Evolutionary conservation across 2,329 filamentous ascomycete genomes (phyloP), one percentile per base, ranked within the genome.

Genomic region (Aspergillus brunneoviolaceus): DNA sequence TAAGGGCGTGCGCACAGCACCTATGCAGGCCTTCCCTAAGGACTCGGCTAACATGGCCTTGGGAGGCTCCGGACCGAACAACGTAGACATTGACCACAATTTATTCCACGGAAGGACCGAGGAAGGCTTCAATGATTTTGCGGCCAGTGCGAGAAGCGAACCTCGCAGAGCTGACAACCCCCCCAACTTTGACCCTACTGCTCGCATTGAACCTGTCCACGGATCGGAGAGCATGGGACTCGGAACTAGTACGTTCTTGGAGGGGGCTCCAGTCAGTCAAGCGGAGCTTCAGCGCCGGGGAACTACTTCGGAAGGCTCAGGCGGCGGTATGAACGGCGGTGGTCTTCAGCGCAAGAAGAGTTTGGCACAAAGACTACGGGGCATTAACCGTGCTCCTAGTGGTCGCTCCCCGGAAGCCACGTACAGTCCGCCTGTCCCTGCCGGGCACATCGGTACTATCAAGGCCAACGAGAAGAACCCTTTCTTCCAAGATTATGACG

Each of bases 11-110:
- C 87, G 88, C 61, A 87, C 90, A 57, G 92, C 95, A 6, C 95
- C 95, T 0, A 97, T 99, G 92, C 89, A 96, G 74, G 95, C 95
- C 2, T 99, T 98, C 77, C 92, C 95, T 23, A 91, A 91, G 70
- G 92, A 90, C 69, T 97, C 92, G 1, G 85, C 90, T 62, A 99
- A 99, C 81, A 98, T 96, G 81, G 88, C 89, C 1, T 79, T 99
- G 12, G 94, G 94, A 58, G 95, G 95, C 12, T 83, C 91, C 14
- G 95, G 94, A 2, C 94, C 95, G 1, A 77, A 96, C 55, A 94
- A 96, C 71, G 83, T 84, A 55, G 87, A 89, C 61, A 87, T 95
- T 27, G 91, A 98, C 72, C 88, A 97, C 68, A 88, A 91, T 59
- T 85, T 88, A n/a, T 92, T 97, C 76, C 88, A 97, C 81, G 95